Base-by-base conservation (phyloP, 495 filamentous ascomycete species). In the Echria macrotheca region DNA sequence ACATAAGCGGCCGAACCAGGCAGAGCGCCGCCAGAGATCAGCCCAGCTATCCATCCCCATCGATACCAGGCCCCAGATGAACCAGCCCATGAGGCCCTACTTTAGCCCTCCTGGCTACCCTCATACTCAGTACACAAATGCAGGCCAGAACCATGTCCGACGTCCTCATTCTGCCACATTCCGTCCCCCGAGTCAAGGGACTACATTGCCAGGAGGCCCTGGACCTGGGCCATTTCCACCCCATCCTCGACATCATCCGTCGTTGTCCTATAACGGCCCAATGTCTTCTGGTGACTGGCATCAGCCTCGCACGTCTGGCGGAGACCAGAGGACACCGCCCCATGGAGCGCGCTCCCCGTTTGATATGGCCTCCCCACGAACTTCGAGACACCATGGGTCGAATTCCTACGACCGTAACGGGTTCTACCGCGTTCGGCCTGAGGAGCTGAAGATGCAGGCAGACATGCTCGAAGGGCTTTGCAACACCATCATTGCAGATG, bases 1-100 rank as follows among this genome's bases (percentile, higher is more conserved):
- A 24, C 66, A 60, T 43, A 79, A 71, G 59, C 72, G 75, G 42
- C 72, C 64, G 7, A 80, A 79, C 51, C 77, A 80, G 47, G 74
- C 76, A 4, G 70, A 79, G 49, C 67, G 77, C 40, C 73, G 77
- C 38, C 73, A 76, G 56, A 73, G 74, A 71, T 73, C 70, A 15
- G 65, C 75, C 26, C 70, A 77, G 39, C 43, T 78, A 6, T 70
- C 74, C 4, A 74, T 79, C 40, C 69, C 75, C 10, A 66, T 76
- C 33, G 74, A 79, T 45, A 39, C 65, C 11, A 65, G 70, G 43
- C 59, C 63, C 11, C 50, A 58, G 14, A 39, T 39, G 31, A 49
- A 53, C 14, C 57, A 57, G 15, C 46, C 52, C 21, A 35, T 33
- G 15, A 28, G 54, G 28, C 22, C 35, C 32, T 46, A 51, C 22